These are phyloP conservation scores for Camellia sinensis DNA, from an alignment of 148 eudicot species.

Conservation along the genomic window DNA sequence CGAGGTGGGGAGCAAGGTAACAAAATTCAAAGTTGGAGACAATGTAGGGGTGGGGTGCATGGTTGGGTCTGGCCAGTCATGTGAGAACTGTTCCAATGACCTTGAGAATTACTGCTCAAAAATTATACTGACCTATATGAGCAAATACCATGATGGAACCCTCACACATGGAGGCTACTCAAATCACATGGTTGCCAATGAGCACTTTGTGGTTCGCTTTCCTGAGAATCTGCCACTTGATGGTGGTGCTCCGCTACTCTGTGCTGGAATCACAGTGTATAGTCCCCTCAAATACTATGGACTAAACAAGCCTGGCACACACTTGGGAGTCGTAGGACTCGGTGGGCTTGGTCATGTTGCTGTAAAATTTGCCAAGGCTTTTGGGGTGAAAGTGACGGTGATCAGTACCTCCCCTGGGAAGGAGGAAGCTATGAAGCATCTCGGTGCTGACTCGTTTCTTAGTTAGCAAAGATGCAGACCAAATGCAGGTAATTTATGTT, in stretches of 20 bases:
- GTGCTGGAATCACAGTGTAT: constrained; percentile 35
- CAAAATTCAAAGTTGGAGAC: constrained; percentile 18
- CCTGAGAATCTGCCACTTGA: constrained; percentile 31
- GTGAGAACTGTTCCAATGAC: constrained; percentile 4
- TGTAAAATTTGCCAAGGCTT: constrained; percentile 35
- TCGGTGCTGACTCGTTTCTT: constrained; percentile 29
- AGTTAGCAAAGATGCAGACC: constrained; percentile 20
- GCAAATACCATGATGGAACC: constrained; percentile 17
- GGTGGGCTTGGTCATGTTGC: constrained; percentile 29
- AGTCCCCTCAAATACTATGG: constrained; percentile 35
- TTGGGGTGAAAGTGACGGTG: constrained; percentile 27
- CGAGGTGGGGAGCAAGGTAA: constrained; percentile 18
- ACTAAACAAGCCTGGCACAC: constrained; percentile 29
- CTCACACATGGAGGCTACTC: constrained; percentile 40
- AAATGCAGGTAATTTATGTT: constrained; percentile 23
- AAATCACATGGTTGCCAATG: constrained; percentile 30
- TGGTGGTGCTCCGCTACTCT: constrained; percentile 26
- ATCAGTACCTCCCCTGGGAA: constrained; percentile 27
- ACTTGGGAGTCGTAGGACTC: constrained; percentile 30
- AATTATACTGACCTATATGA: background rate
- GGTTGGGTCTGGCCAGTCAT: constrained; percentile 16
- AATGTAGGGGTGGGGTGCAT: constrained; percentile 22
- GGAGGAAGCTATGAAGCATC: constrained; percentile 26
- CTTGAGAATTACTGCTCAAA: constrained; percentile 19
- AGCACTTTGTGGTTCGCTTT: constrained; percentile 23